These are phyloP conservation scores for Parietaria judaica DNA, from an alignment of 306 rosid species.

Conservation along the genomic window DNA sequence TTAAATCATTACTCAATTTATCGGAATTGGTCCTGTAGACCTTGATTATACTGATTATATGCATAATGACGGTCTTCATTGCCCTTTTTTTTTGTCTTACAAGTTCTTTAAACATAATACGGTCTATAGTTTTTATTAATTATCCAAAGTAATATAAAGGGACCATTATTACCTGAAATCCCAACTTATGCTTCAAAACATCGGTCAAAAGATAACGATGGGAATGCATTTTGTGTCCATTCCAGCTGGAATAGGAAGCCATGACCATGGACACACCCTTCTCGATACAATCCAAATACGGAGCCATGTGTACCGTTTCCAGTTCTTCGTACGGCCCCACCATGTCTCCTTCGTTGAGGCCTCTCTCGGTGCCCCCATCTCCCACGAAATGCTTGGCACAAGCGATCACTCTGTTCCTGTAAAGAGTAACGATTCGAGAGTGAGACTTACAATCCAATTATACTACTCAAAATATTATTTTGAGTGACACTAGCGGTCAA, in stretches of 20 bases:
- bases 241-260: constrained; percentile 82
- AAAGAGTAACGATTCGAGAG: neutral
- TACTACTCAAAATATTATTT: too few relatives aligned
- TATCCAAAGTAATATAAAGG: too few relatives aligned
- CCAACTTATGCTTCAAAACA: constrained; percentile 56
- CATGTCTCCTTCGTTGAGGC: constrained; percentile 59
- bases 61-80: too few relatives aligned
- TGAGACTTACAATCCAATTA: neutral
- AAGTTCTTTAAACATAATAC: neutral
- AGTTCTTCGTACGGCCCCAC: constrained; percentile 41
- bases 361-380: constrained; percentile 64
- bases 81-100: neutral
- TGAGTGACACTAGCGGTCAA: too few relatives aligned
- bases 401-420: constrained; percentile 56
- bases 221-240: constrained; percentile 47
- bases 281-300: constrained; percentile 74
- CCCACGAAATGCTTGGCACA: constrained; percentile 89
- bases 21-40: too few relatives aligned
- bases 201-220: constrained; percentile 52
- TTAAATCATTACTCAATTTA: too few relatives aligned
- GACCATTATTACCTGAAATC: constrained; percentile 43
- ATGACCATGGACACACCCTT: constrained; percentile 67
- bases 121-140: too few relatives aligned
- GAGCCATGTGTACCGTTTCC: constrained; percentile 64
- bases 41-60: too few relatives aligned